phyloP scores from a whole-genome alignment of 2,329 filamentous ascomycete species.

The Hirsutella minnesotensis region DNA sequence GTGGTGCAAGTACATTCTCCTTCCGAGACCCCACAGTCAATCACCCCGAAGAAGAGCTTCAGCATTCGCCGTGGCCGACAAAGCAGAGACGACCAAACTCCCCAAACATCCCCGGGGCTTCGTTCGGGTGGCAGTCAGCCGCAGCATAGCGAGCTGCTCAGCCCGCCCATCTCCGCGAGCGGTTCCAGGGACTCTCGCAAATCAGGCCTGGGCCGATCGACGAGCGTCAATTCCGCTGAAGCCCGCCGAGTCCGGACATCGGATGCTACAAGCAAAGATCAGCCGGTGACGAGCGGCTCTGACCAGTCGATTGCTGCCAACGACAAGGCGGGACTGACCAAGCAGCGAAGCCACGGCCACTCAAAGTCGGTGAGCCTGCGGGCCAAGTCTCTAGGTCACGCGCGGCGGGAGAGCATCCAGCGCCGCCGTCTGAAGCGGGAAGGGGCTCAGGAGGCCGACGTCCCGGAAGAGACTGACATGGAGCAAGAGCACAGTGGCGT shows the following conservation, averaged over 20 bases:
- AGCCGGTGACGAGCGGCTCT: slow-evolving; percentile 65
- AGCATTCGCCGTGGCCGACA: slow-evolving; percentile 57
- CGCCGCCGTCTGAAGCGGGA: slow-evolving; percentile 66
- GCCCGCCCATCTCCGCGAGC: slow-evolving; percentile 55
- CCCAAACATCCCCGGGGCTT: slow-evolving; percentile 25
- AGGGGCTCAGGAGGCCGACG: slow-evolving; percentile 60
- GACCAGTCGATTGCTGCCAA: slow-evolving; percentile 53
- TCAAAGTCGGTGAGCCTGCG: slow-evolving; percentile 54
- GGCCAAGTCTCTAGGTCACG: slow-evolving; percentile 81
- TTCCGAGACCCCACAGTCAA: slow-evolving; percentile 42
- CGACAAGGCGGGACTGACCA: slow-evolving; percentile 35
- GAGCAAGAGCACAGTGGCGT: slow-evolving; percentile 54
- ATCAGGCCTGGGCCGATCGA: slow-evolving; percentile 67
- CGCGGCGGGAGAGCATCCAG: slow-evolving; percentile 84
- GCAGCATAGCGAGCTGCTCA: slow-evolving; percentile 68
- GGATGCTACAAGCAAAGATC: slow-evolving; percentile 43
- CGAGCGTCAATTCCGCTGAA: slow-evolving; percentile 84
- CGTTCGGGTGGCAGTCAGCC: slow-evolving; percentile 52
- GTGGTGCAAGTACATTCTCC: slow-evolving; percentile 70
- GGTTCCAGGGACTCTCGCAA: slow-evolving; percentile 43
- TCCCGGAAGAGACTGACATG: slow-evolving; percentile 82
- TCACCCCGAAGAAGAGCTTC: slow-evolving; percentile 71
- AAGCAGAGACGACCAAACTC: slow-evolving; percentile 35
- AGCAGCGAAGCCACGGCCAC: slow-evolving; percentile 37
- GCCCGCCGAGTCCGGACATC: slow-evolving; percentile 49